A percentile compares a stretch with the other conserved stretches of the same genome.
These are phyloP conservation scores for Eucalyptus camaldulensis DNA, from an alignment of 345 rosid genomes.

Conservation along the genomic window DNA sequence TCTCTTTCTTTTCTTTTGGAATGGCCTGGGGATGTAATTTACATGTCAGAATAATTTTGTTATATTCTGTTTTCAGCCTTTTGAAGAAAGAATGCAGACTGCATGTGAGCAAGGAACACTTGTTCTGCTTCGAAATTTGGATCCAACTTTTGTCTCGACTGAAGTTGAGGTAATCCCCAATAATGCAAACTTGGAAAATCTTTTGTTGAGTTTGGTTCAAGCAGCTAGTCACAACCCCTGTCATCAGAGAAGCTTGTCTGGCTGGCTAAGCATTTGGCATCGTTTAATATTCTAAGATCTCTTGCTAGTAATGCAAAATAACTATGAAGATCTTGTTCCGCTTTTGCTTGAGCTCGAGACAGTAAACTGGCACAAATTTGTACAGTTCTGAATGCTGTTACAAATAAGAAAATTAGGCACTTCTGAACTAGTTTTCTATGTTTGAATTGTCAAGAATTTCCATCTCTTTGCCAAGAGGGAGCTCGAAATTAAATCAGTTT, in stretches of 20 bases:
- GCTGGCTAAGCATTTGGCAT: neutral
- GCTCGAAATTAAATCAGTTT: neutral
- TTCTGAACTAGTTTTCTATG: neutral
- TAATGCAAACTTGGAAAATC: neutral
- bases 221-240: neutral
- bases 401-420: neutral
- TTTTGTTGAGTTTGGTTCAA: neutral
- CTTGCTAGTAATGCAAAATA: neutral
- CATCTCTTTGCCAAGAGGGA: neutral
- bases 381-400: neutral
- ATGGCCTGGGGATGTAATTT: neutral
- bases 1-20: neutral
- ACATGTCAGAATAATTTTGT: neutral
- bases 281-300: neutral
- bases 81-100: slow-evolving; percentile 51
- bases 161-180: slow-evolving; percentile 57
- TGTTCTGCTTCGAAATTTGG: slow-evolving; percentile 69
- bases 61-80: slow-evolving; percentile 32
- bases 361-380: neutral
- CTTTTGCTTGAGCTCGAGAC: neutral
- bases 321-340: neutral
- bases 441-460: neutral
- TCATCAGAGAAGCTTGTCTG: neutral
- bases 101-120: slow-evolving; percentile 43
- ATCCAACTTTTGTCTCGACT: slow-evolving; percentile 44